phyloP scores from a whole-genome alignment of 441 rosid genomes.

The Pelargonium myrrhifolium region DNA sequence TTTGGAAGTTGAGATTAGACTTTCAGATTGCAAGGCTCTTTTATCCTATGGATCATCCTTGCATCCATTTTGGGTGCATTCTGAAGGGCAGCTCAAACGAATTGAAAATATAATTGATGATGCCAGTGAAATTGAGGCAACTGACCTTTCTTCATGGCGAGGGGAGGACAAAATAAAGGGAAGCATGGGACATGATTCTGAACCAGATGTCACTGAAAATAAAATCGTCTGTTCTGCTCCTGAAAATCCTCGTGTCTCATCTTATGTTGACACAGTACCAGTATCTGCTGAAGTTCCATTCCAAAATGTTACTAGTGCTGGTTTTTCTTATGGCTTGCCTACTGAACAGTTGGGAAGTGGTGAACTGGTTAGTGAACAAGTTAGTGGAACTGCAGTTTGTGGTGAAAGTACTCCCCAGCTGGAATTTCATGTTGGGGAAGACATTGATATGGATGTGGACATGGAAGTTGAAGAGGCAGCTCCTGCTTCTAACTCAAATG shows the following conservation, averaged over 20 bases:
- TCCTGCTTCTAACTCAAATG: conserved; percentile 20
- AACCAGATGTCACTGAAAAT: conserved; percentile 25
- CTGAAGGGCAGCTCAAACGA: conserved; percentile 60
- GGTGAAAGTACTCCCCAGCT: conserved; percentile 26
- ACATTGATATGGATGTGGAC: conserved; percentile 92
- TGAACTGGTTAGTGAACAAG: conserved; percentile 25
- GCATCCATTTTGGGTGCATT: conserved; percentile 75
- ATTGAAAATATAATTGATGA: conserved; percentile 56
- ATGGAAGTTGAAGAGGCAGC: conserved; percentile 86
- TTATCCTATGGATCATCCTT: conserved; percentile 42
- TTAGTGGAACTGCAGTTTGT: conserved; percentile 21
- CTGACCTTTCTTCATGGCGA: conserved; percentile 19
- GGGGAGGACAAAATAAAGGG: conserved; percentile 29
- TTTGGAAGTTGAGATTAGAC: conserved; percentile 70
- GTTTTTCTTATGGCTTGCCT: conserved; percentile 31
- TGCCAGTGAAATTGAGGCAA: conserved; percentile 44
- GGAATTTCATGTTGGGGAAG: conserved; percentile 41
- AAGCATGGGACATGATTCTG: conserved; percentile 28
- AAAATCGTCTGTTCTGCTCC: conserved; percentile 23
- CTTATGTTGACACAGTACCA: conserved; percentile 20
- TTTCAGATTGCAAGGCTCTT: conserved; percentile 71
- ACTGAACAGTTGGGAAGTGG: conserved; percentile 26
- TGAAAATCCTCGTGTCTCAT: conserved; percentile 28
- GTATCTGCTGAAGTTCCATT: conserved; percentile 19
- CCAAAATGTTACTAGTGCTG: conserved; percentile 8